Conservation (phyloP, 306 rosid genomes). For the Cucumis sativus region DNA sequence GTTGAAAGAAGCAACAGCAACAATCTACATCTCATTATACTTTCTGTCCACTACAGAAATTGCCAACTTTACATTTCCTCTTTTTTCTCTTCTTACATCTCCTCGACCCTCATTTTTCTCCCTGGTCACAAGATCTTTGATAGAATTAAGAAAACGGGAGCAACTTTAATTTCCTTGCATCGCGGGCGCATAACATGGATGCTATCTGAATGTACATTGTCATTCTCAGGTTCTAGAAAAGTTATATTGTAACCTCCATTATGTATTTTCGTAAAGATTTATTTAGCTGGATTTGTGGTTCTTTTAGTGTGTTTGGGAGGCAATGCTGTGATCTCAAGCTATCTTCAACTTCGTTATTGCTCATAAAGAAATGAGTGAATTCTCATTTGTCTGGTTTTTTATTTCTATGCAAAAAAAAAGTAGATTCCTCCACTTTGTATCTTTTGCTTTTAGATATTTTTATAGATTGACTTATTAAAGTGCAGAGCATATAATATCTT, state of each 20-base stretch:
- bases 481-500: neutral
- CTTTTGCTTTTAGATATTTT: neutral
- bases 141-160: neutral
- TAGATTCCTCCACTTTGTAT: conserved; percentile 3
- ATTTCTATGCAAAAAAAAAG: neutral
- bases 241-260: neutral
- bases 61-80: neutral
- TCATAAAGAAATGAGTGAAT: neutral
- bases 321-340: conserved; percentile 20
- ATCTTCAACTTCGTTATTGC: neutral
- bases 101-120: neutral
- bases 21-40: neutral
- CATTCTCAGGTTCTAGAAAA: neutral
- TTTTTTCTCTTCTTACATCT: neutral
- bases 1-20: neutral
- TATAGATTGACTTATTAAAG: neutral
- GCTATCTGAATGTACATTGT: neutral
- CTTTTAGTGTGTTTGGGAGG: neutral
- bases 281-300: neutral
- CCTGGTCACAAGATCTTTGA: neutral
- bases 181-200: neutral
- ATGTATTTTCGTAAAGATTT: neutral
- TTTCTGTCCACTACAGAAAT: neutral
- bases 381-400: neutral
- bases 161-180: neutral